These are phyloP conservation scores for Paracamarosporium sp. DNA, from an alignment of 2,329 filamentous ascomycete genomes.

Conservation along the genomic window DNA sequence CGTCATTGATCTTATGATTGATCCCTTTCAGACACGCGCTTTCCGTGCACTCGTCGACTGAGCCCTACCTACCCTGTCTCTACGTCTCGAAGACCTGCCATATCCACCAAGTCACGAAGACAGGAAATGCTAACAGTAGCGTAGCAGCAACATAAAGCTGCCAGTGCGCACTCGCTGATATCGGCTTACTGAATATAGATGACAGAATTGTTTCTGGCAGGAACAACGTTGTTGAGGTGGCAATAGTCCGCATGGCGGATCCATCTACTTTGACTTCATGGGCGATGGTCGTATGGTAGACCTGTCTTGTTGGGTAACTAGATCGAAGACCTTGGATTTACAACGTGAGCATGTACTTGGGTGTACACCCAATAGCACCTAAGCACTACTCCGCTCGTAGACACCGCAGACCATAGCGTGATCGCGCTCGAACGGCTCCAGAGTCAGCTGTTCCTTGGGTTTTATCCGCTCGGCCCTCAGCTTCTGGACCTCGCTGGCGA, in stretches of 20 bases:
- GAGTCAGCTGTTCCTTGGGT: constrained; percentile 90
- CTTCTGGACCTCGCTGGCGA: constrained; percentile 93
- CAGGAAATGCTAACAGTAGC: background rate
- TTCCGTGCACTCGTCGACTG: background rate
- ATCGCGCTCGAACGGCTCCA: constrained; percentile 73
- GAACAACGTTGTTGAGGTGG: background rate
- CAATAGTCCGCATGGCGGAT: background rate
- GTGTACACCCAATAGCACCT: no score
- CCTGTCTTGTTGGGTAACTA: background rate
- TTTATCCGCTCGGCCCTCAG: constrained; percentile 87
- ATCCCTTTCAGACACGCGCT: background rate
- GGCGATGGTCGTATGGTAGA: background rate
- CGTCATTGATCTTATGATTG: background rate
- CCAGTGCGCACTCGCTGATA: background rate
- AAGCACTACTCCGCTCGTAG: constrained; percentile 57
- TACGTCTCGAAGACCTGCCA: background rate
- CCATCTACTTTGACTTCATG: background rate
- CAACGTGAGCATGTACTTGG: no score
- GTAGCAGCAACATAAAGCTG: background rate
- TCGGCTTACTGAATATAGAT: background rate
- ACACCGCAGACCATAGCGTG: constrained; percentile 71
- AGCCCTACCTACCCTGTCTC: background rate
- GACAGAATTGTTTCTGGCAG: background rate
- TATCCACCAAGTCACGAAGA: background rate
- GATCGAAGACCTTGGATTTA: background rate